These are phyloP conservation scores for Candida ficus DNA, from an alignment of 805 yeast species.

Conservation along the genomic window DNA sequence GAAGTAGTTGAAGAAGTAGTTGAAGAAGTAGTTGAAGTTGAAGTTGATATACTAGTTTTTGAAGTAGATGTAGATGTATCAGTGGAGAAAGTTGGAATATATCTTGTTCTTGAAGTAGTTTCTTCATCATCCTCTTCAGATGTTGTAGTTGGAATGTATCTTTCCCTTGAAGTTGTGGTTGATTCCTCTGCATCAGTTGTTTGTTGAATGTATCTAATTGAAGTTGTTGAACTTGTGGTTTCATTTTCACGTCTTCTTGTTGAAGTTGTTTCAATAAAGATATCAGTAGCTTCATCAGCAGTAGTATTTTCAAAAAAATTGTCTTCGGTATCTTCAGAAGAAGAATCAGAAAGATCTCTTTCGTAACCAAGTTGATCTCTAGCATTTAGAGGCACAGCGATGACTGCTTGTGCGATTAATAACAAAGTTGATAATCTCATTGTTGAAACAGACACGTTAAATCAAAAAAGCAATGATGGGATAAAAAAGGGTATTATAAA, in stretches of 20 bases:
- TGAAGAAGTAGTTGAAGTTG: not conserved
- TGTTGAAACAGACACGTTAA: too few relatives aligned
- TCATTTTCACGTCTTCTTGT: not conserved
- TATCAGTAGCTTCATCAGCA: too few relatives aligned
- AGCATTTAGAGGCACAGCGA: constrained; percentile 7
- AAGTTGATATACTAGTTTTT: not conserved
- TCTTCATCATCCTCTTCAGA: not conserved
- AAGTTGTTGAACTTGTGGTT: not conserved
- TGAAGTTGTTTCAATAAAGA: not conserved
- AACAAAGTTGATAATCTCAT: constrained; percentile 5
- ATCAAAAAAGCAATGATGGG: too few relatives aligned
- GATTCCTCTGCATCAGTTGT: not conserved
- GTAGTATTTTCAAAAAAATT: not conserved
- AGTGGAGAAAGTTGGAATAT: too few relatives aligned
- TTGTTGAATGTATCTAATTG: not conserved
- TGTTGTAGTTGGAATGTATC: not conserved
- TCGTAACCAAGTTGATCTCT: not conserved
- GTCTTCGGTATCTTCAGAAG: not conserved
- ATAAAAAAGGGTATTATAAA: too few relatives aligned
- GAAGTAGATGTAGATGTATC: not conserved
- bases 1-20: not conserved
- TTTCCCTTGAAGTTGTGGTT: not conserved
- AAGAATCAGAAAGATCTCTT: not conserved
- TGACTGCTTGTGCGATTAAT: constrained; percentile 3
- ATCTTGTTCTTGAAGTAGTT: not conserved